phyloP scores from a whole-genome alignment of 1,139 yeast species.

The Yamadazyma buinensis region DNA sequence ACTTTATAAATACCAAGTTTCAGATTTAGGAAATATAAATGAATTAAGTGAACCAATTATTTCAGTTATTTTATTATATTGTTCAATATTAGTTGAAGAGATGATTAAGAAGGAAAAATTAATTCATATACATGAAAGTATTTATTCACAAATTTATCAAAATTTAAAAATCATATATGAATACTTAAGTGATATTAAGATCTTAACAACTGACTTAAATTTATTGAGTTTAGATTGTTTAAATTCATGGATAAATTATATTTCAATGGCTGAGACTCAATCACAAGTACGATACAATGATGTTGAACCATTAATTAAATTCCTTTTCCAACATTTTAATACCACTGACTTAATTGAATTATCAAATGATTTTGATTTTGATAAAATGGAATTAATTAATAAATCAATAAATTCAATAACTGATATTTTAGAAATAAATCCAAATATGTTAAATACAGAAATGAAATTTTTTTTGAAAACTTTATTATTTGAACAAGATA shows the following conservation, averaged over 20 bases:
- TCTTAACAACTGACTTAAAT: slow-evolving; percentile 12
- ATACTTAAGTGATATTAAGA: slow-evolving; percentile 1
- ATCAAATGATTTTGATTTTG: slow-evolving; percentile 8
- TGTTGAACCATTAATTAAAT: slow-evolving; percentile 14
- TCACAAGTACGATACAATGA: slow-evolving; percentile 31
- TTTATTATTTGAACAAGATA: slow-evolving; percentile 32
- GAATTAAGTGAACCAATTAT: slow-evolving; percentile 4
- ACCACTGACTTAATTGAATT: not conserved
- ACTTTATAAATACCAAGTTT: not conserved
- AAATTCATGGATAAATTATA: slow-evolving; percentile 32
- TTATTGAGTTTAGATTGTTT: slow-evolving; percentile 27
- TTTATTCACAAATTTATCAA: slow-evolving; percentile 24
- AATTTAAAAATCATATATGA: slow-evolving; percentile 8
- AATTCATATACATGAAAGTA: slow-evolving; percentile 24
- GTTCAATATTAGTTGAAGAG: slow-evolving; percentile 58
- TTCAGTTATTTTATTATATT: slow-evolving; percentile 23
- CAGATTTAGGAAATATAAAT: not conserved
- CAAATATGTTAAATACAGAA: slow-evolving; percentile 31
- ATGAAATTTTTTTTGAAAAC: slow-evolving; percentile 22
- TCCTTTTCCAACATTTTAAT: slow-evolving; percentile 21
- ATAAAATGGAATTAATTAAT: slow-evolving; percentile 19
- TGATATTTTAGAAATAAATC: slow-evolving; percentile 46
- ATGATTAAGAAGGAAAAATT: slow-evolving; percentile 30
- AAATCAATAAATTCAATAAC: slow-evolving; percentile 34
- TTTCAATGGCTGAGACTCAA: slow-evolving; percentile 31